Evolutionary conservation across 345 rosid species (phyloP).

Genomic region (Gossypium longicalyx): DNA sequence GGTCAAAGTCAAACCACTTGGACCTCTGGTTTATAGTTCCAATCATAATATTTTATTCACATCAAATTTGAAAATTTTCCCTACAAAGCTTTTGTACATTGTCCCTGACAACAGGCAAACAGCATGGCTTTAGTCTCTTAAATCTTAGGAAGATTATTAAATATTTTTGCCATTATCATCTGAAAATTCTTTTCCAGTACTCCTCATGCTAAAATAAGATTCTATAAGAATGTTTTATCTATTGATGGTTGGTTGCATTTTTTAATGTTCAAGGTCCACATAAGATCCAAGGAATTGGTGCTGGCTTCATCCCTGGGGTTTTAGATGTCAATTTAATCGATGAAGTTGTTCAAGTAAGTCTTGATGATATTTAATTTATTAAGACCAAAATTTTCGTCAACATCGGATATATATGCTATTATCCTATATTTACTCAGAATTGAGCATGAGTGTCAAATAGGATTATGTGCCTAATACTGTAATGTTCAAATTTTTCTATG

Average conservation of each 20-base stretch:
- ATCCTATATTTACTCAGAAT: too few species aligned
- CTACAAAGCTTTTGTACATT: neutral
- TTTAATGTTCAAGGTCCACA: slow-evolving; percentile 40
- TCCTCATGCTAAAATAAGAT: neutral
- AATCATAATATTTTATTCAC: neutral
- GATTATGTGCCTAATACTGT: too few species aligned
- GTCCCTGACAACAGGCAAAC: neutral
- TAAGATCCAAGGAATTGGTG: slow-evolving; percentile 67
- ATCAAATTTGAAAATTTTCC: neutral
- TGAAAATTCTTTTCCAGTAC: neutral
- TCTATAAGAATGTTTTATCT: neutral
- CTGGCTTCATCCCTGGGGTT: slow-evolving; percentile 55
- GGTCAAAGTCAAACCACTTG: too few species aligned
- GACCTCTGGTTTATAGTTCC: too few species aligned
- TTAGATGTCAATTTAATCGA: slow-evolving; percentile 42
- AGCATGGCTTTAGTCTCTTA: neutral
- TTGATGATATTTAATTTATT: neutral
- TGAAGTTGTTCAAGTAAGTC: slow-evolving; percentile 28
- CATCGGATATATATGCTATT: too few species aligned
- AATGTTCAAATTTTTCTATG: too few species aligned
- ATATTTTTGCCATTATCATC: neutral
- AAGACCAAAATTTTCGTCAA: neutral
- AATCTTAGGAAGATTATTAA: slow-evolving; percentile 2
- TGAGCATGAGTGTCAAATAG: too few species aligned
- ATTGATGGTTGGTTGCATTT: neutral